Conservation (phyloP, 306 rosid species). For the Quercus cerris region DNA sequence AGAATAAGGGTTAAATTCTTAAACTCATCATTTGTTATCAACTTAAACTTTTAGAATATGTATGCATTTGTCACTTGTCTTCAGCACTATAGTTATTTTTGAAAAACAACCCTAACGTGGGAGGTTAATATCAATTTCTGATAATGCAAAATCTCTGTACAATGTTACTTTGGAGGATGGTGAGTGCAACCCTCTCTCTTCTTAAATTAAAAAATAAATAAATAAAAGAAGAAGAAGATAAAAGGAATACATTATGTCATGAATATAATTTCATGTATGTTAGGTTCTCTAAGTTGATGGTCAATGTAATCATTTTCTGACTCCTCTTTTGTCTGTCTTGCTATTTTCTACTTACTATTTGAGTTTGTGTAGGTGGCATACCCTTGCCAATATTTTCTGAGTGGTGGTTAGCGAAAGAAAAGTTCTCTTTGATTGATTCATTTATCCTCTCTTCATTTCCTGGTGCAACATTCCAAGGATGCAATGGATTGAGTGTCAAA, state of each 20-base stretch:
- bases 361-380: conserved; percentile 63
- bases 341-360: conserved; percentile 15
- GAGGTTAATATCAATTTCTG: too few relatives aligned
- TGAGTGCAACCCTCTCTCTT: too few relatives aligned
- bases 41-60: too few relatives aligned
- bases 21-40: too few relatives aligned
- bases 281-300: neutral
- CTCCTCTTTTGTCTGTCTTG: neutral
- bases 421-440: conserved; percentile 72
- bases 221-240: too few relatives aligned
- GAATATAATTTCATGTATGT: neutral
- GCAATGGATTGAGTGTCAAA: conserved; percentile 80
- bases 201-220: neutral
- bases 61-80: too few relatives aligned
- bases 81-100: too few relatives aligned
- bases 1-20: too few relatives aligned
- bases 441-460: conserved; percentile 74
- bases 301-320: neutral
- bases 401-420: conserved; percentile 91
- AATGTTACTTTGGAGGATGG: too few relatives aligned
- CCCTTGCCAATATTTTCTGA: conserved; percentile 87
- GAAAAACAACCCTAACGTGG: too few relatives aligned
- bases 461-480: conserved; percentile 61
- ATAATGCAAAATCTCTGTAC: too few relatives aligned
- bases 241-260: neutral